Evolutionary conservation across 768 basidiomycete genomes (phyloP).

Genomic region (Filobasidium floriforme): DNA sequence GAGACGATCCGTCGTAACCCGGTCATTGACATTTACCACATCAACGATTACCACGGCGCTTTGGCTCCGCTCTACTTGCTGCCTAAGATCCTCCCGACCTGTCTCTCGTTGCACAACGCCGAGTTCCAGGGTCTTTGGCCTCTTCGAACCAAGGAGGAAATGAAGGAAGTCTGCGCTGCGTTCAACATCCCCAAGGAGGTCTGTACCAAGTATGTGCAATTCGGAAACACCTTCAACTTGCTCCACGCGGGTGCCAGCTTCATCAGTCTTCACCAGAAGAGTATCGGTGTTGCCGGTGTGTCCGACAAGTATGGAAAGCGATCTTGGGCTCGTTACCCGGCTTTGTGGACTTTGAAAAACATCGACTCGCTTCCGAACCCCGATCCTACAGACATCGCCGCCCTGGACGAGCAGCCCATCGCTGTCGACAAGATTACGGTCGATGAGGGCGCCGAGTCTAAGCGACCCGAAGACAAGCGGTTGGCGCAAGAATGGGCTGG

Average conservation of each 20-base stretch:
- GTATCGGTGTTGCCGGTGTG: slow-evolving; percentile 87
- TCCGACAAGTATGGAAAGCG: slow-evolving; percentile 98
- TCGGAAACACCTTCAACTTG: slow-evolving; percentile 94
- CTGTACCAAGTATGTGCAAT: slow-evolving; percentile 86
- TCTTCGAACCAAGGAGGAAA: slow-evolving; percentile 90
- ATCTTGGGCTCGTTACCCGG: slow-evolving; percentile 92
- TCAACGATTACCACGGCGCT: slow-evolving; percentile 90
- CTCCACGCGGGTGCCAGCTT: slow-evolving; percentile 87
- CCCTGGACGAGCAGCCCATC: slow-evolving; percentile 67
- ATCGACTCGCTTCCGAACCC: slow-evolving; percentile 94
- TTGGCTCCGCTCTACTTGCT: slow-evolving; percentile 83
- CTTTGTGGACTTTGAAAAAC: slow-evolving; percentile 89
- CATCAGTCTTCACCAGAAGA: slow-evolving; percentile 87
- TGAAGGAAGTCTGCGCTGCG: slow-evolving; percentile 96
- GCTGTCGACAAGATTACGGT: slow-evolving; percentile 65
- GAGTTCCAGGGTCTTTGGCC: slow-evolving; percentile 97
- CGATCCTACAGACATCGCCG: slow-evolving; percentile 84
- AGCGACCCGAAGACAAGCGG: slow-evolving; percentile 79
- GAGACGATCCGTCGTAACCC: slow-evolving; percentile 79
- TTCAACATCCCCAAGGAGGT: slow-evolving; percentile 95
- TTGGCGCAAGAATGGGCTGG: slow-evolving; percentile 94
- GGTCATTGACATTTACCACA: slow-evolving; percentile 83
- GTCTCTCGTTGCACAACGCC: slow-evolving; percentile 89
- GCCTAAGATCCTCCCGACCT: slow-evolving; percentile 81
- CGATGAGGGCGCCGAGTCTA: slow-evolving; percentile 75